Evolutionary conservation across 139 green algal genomes (phyloP), one percentile per base, ranked within the genome.

Genomic region (Chlamydomonas incerta): DNA sequence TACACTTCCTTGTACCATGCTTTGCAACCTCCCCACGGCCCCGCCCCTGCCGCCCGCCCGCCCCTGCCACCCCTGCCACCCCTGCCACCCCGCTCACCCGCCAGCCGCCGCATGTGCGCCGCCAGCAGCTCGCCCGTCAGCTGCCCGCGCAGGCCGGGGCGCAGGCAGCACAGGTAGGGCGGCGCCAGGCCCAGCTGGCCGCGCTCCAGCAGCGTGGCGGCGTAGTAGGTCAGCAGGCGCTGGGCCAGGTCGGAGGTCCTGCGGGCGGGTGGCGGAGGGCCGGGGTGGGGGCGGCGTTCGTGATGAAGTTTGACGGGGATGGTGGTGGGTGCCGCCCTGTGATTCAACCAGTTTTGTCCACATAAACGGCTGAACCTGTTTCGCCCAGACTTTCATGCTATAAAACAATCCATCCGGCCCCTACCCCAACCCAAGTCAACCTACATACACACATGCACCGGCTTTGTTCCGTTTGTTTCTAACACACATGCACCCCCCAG

Each of bases 131-230:
- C 83, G 21, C 52, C 47, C 20, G 41, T 60, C 34, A 92, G 86
- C 5, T 74, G 35, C 28, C 57, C 76, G 41, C 93, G 79, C 47
- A 88, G 71, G 0, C 57, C 72, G 8, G 73, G 72, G 0, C 87
- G 82, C 83, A 96, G 86, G 79, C 93, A 90, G 83, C 93, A 96
- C 37, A 88, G 70, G 83, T 96, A 95, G 20, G 82, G 73, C 17
- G 93, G 93, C 37, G 83, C 69, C 26, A 90, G 79, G 26, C 23
- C 15, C 37, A 81, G 81, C 73, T 73, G 63, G 29, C 47, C 72
- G n/a, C 80, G 85, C 57, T 89, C 88, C 72, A 91, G 72, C 60
- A 91, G 88, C 34, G 33, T 37, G 18, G 47, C 72, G 26, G 70
- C 31, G 88, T 86, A 90, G 37, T 81, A 71, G 24, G 71, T 74